These are phyloP conservation scores for Allium sativum DNA, from an alignment of 106 monocot genomes.

Conservation along the genomic window DNA sequence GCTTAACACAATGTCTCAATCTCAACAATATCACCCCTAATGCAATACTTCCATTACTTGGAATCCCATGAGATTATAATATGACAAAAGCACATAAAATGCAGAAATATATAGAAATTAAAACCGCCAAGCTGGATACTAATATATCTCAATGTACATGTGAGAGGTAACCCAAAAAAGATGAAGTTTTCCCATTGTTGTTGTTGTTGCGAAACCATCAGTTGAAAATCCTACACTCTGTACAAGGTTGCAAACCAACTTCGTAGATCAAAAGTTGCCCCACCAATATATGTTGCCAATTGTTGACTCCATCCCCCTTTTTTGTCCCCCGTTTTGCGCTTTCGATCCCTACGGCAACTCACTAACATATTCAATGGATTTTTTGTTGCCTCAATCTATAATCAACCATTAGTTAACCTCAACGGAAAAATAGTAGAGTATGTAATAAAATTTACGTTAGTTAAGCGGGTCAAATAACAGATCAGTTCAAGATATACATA, in stretches of 20 bases:
- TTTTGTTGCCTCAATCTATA: no score
- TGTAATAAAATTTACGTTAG: no score
- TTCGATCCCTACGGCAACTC: no score
- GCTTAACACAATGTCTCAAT: conserved; percentile 96
- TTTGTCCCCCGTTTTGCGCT: no score
- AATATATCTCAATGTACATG: conserved; percentile 95
- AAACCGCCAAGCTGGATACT: conserved; percentile 75
- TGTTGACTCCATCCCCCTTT: not conserved
- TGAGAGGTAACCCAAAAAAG: conserved; percentile 91
- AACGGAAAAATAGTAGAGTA: no score
- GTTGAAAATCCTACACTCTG: conserved; percentile 91
- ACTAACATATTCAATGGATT: no score
- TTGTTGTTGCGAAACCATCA: conserved; percentile 88
- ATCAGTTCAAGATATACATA: no score
- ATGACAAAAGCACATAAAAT: not conserved
- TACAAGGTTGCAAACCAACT: conserved; percentile 88
- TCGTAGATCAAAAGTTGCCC: conserved; percentile 47
- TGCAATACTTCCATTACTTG: not conserved
- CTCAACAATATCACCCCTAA: conserved; percentile 87
- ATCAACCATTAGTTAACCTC: no score
- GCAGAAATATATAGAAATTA: not conserved
- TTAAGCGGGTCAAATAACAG: no score
- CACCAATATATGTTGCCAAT: conserved; percentile 2
- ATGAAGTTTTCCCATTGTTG: conserved; percentile 70
- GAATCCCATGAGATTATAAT: not conserved